phyloP scores from a whole-genome alignment of 2,329 filamentous ascomycete species.

The Emergomyces orientalis region DNA sequence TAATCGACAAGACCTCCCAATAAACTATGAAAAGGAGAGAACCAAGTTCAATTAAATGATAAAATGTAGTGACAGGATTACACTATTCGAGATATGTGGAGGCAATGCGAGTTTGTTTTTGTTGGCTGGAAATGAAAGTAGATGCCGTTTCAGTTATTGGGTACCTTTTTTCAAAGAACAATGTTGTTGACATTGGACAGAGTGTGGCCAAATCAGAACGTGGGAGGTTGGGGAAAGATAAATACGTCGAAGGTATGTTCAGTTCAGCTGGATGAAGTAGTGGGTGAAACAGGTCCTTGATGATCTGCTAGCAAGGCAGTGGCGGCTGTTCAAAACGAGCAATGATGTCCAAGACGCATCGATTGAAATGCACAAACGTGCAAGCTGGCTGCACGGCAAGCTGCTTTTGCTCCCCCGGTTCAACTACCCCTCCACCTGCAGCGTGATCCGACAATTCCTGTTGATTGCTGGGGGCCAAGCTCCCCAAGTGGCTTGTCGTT shows the following conservation, averaged over 20 bases:
- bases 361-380: neutral
- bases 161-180: neutral
- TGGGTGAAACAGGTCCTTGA: neutral
- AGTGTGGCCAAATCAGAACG: neutral
- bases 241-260: neutral
- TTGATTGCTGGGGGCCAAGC: neutral
- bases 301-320: conserved; percentile 1
- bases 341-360: neutral
- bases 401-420: neutral
- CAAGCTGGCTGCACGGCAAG: neutral
- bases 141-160: neutral
- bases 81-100: neutral
- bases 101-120: neutral
- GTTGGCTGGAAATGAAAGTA: neutral
- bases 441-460: neutral
- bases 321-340: conserved; percentile 1
- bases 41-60: neutral
- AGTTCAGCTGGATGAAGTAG: neutral
- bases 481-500: neutral
- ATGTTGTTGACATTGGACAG: neutral
- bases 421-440: conserved; percentile 4
- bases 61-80: neutral
- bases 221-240: neutral
- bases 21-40: neutral
- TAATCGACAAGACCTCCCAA: conserved; percentile 3